Evolutionary conservation across 176 grass and related monocot species (phyloP), one percentile per base, ranked within the genome.

Genomic region (Bolboschoenus planiculmis): DNA sequence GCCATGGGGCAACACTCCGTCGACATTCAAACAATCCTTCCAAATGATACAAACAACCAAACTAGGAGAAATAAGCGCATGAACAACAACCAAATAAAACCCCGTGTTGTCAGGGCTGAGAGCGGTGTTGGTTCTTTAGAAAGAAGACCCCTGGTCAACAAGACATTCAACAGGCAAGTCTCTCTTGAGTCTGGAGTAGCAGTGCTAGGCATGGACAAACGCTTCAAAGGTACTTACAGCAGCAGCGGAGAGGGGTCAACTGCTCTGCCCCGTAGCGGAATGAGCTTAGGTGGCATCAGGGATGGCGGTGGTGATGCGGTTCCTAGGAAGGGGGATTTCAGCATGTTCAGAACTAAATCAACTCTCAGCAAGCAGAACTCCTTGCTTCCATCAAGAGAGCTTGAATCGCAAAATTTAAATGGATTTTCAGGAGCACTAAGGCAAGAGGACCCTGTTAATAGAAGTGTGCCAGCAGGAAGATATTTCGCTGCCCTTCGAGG

Each of bases 401-500:
- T 89, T 34, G 90, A 93, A 7, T 56, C 83, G 35, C 83, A 84
- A 35, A 76, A 88, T 83, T 66, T 72, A 9, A 90, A 97, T 58
- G 88, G 84, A 50, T 80, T 59, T 20, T 46, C 89, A 37, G 48
- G 5, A 85, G 67, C n/a, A 70, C 15, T 56, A 50, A 44, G 51
- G 10, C 65, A 78, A 9, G 94, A 92, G 14, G 91, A 92, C n/a
- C 88, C 88, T 37, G 86, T 97, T 39, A 94, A 89, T 88, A 88
- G 50, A 84, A 97, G 92, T 85, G 94, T 97, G 58, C 91, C 94
- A 9, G 95, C 92, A 16, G 92, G 92, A 76, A 84, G 92, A 56
- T 98, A 98, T 87, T 98, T 98, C 77, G 95, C 95, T 57, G 95
- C 95, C 0, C 95, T 98, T 66, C 90, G 92, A 5, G 95, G 95